These are phyloP conservation scores for Ascomycota sp. DNA, from an alignment of 2,329 filamentous ascomycete genomes.

Conservation along the genomic window DNA sequence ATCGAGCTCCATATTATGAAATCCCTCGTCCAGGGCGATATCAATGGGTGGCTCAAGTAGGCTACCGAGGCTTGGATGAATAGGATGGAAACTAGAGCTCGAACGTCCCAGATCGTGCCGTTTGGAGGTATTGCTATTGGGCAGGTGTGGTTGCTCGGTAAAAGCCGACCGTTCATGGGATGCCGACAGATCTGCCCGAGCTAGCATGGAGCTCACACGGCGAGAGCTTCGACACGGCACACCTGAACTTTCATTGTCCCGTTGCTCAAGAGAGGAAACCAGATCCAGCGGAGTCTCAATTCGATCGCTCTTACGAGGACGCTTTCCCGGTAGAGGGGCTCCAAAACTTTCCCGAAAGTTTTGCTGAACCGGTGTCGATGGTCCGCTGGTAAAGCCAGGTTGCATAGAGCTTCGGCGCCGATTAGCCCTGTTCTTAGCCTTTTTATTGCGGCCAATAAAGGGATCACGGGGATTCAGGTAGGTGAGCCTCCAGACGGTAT, in stretches of 20 bases:
- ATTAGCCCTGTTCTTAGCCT: conserved; percentile 22
- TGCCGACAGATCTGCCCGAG: conserved; percentile 64
- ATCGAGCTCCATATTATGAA: conserved; percentile 49
- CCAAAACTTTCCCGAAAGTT: conserved; percentile 60
- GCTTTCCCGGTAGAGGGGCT: conserved; percentile 29
- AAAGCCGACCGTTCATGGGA: conserved; percentile 68
- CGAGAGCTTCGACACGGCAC: conserved; percentile 39
- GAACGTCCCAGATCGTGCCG: conserved; percentile 32
- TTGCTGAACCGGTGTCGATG: conserved; percentile 52
- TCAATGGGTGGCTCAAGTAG: conserved; percentile 48
- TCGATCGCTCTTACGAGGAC: conserved; percentile 27
- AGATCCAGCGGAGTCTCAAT: conserved; percentile 34
- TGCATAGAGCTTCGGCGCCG: conserved; percentile 42
- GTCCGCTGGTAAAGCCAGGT: conserved; percentile 46
- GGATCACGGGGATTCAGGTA: conserved; percentile 49
- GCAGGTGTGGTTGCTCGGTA: conserved; percentile 34
- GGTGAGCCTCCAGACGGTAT: conserved; percentile 65
- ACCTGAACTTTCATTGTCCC: conserved; percentile 31
- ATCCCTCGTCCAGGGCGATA: conserved; percentile 45
- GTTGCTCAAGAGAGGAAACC: conserved; percentile 46
- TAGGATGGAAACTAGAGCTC: conserved; percentile 19
- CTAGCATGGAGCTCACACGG: conserved; percentile 75
- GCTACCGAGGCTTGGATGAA: conserved; percentile 33
- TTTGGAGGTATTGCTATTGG: conserved; percentile 24
- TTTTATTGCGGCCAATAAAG: conserved; percentile 23